Conservation (phyloP, 345 rosid species). For the Hibiscus trionum region DNA sequence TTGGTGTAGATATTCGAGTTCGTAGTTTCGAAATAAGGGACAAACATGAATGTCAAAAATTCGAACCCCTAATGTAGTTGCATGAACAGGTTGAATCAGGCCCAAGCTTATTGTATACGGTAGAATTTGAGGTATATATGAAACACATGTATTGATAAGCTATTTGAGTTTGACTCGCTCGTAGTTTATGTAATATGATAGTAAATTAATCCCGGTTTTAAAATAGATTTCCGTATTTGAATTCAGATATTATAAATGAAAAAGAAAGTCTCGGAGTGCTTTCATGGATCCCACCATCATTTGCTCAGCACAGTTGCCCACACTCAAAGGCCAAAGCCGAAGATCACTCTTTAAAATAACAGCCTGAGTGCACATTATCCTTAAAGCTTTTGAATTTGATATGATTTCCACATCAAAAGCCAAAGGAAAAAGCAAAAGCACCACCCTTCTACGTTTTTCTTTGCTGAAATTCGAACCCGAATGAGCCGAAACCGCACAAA, state of each 20-base stretch:
- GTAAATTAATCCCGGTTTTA: too few relatives aligned
- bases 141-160: too few relatives aligned
- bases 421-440: not conserved
- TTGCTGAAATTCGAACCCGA: too few relatives aligned
- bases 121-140: not conserved
- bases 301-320: not conserved
- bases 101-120: not conserved
- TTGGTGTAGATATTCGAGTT: conserved; percentile 35
- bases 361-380: not conserved
- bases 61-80: not conserved
- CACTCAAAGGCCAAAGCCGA: not conserved
- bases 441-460: not conserved
- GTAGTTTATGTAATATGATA: too few relatives aligned
- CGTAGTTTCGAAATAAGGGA: not conserved
- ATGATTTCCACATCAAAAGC: not conserved
- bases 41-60: not conserved
- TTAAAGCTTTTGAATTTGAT: not conserved
- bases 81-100: not conserved
- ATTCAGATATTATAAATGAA: too few relatives aligned
- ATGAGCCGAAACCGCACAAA: too few relatives aligned
- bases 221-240: too few relatives aligned
- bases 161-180: too few relatives aligned
- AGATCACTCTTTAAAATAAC: not conserved
- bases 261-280: too few relatives aligned
- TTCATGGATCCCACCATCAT: not conserved